phyloP scores from a whole-genome alignment of 106 monocot genomes.

The Allium fistulosum region DNA sequence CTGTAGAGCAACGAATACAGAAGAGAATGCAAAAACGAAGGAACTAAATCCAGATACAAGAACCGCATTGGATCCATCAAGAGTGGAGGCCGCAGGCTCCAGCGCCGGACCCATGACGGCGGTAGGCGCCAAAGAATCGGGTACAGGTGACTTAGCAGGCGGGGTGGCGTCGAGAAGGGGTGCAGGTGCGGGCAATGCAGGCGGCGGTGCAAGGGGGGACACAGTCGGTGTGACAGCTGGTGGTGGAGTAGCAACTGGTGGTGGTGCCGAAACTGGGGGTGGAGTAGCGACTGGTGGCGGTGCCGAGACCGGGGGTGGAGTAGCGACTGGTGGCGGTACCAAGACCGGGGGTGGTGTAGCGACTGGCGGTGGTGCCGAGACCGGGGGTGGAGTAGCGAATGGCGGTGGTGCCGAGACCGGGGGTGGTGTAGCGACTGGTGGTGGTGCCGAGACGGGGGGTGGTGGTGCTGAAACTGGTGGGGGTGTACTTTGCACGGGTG shows the following conservation, averaged over 20 bases:
- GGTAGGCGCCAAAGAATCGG: not conserved
- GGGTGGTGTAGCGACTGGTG: conserved; percentile 6
- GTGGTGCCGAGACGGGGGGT: conserved; percentile 3
- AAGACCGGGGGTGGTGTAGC: not conserved
- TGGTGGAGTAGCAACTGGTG: not conserved
- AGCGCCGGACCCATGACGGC: not conserved
- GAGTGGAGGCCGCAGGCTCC: conserved; percentile 1
- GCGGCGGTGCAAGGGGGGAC: not conserved
- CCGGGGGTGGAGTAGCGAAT: not conserved
- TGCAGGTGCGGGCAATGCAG: conserved; percentile 1
- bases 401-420: conserved; percentile 3
- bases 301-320: conserved; percentile 1
- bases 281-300: not conserved
- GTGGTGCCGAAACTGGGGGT: conserved; percentile 1
- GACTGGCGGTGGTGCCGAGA: conserved; percentile 3
- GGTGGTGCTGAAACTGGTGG: not conserved
- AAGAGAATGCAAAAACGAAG: not conserved
- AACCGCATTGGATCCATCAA: conserved; percentile 2
- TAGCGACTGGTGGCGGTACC: not conserved
- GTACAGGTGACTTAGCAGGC: not conserved
- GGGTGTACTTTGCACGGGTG: not conserved
- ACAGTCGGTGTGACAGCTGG: not conserved
- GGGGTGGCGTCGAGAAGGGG: not conserved
- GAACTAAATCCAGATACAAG: not conserved
- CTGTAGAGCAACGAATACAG: not conserved